These are phyloP conservation scores for Ogataea neopini DNA, from an alignment of 805 yeast species.

Conservation along the genomic window DNA sequence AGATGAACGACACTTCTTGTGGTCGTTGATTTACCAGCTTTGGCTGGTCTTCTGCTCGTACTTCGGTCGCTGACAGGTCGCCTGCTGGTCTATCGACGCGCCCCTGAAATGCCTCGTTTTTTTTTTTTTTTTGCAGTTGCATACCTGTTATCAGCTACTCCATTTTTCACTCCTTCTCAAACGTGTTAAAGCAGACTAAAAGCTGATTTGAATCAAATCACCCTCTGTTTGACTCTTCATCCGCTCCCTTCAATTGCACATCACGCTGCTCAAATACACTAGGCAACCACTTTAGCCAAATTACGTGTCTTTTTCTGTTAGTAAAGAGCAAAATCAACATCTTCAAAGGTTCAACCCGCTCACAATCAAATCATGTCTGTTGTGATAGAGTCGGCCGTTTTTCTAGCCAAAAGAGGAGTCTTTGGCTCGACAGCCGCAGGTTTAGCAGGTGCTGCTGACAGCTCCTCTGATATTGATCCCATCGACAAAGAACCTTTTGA, in stretches of 20 bases:
- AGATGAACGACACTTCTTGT: too few species aligned
- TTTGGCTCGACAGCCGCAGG: constrained; percentile 25
- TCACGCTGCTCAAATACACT: too few species aligned
- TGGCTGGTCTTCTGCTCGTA: background rate
- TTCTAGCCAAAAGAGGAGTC: constrained; percentile 27
- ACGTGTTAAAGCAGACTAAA: too few species aligned
- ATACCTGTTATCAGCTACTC: constrained; percentile 6
- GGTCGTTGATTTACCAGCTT: background rate
- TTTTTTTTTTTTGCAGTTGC: background rate
- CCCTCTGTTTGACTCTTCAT: too few species aligned
- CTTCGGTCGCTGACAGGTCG: background rate
- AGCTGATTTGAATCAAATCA: too few species aligned
- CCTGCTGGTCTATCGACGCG: background rate
- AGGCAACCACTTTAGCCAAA: background rate
- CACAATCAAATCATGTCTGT: constrained; percentile 21
- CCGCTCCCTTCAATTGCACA: too few species aligned
- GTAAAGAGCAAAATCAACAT: background rate
- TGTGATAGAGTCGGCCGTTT: constrained; percentile 22
- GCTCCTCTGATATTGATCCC: constrained; percentile 27
- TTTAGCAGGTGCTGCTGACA: constrained; percentile 9
- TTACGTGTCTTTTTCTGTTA: background rate
- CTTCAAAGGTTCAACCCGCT: too few species aligned
- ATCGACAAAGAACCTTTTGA: constrained; percentile 39
- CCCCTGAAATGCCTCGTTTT: background rate
- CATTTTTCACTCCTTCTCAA: background rate